Evolutionary conservation across 2,329 filamentous ascomycete genomes (phyloP), one percentile per base, ranked within the genome.

Genomic region (Fusarium anguioides): DNA sequence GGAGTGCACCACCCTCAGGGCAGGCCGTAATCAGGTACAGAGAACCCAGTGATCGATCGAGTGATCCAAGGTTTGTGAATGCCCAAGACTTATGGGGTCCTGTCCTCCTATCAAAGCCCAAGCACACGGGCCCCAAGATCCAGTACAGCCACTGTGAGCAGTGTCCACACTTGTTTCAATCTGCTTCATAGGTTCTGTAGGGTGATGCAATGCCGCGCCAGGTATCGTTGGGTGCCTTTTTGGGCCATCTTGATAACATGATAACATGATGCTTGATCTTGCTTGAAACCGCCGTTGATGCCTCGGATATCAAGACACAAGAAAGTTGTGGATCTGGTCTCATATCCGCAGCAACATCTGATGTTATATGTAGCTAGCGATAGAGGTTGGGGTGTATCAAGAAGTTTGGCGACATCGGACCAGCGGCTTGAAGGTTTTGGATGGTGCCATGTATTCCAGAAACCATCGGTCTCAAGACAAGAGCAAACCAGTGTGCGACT

Each of bases 141-240:
- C 60, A 54, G 39, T 41, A 47, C 39, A 48, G 53, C 62, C 42
- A 56, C 53, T 44, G 59, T 41, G 56, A 68, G 52, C 52, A 69
- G 60, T 68, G 60, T 60, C 69, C 70, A 73, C 70, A 68, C 66
- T 71, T 55, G 63, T 70, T 71, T 69, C 60, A 65, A 64, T 58
- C 46, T 49, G 61, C 59, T 64, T 71, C 54, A 51, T 47, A 62
- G 45, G 42, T 47, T 45, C 50, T 60, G 61, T 61, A 58, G 47
- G 63, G 59, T 70, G 63, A 72, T 64, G 54, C 55, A 64, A 52
- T 61, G 45, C 60, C 51, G 59, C 45, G 54, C 58, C 66, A 69
- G 56, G 46, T 37, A 53, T 55, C 53, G 47, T 41, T 60, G 55
- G 50, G 47, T 29, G 48, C 44, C 42, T 44, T 48, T 54, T 60